Percentiles rank a stretch among this genome's conserved stretches.
Evolutionary conservation across 176 grass and related monocot species (phyloP).

Genomic region (Lolium multiflorum): DNA sequence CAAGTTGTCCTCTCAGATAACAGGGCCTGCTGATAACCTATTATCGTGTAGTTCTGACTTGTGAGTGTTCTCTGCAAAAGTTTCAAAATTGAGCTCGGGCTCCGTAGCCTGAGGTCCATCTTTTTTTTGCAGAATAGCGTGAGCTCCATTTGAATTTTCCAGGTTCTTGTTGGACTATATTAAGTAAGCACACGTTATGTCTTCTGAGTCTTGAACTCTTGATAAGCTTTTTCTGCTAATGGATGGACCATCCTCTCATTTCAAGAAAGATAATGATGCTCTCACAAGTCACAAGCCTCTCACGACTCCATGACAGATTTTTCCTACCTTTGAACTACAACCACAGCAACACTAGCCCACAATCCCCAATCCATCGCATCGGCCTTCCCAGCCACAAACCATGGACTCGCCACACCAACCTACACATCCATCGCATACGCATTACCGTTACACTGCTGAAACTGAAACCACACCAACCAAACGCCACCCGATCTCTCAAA

Average conservation of each 20-base stretch:
- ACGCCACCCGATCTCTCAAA: constrained; percentile 24
- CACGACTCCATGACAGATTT: neutral
- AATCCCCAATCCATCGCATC: constrained; percentile 16
- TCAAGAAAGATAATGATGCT: neutral
- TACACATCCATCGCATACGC: constrained; percentile 30
- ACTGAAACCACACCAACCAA: constrained; percentile 36
- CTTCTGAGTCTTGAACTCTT: neutral
- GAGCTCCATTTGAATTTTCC: neutral
- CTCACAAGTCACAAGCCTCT: neutral
- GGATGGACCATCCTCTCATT: neutral
- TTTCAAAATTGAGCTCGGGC: no score
- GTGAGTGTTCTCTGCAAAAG: no score
- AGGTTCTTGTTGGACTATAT: neutral
- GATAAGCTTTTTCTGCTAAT: neutral
- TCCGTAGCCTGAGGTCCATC: neutral
- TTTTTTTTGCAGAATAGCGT: no score
- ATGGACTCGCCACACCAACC: neutral
- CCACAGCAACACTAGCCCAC: constrained; percentile 30
- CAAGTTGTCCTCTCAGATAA: neutral
- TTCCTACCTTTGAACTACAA: constrained; percentile 4
- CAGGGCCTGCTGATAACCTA: neutral
- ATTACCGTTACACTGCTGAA: constrained; percentile 11
- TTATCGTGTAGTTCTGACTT: no score
- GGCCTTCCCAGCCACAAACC: constrained; percentile 47
- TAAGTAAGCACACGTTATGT: neutral